Base-by-base conservation (phyloP, 768 basidiomycete species). In the Leccinum olivaceopallidum region DNA sequence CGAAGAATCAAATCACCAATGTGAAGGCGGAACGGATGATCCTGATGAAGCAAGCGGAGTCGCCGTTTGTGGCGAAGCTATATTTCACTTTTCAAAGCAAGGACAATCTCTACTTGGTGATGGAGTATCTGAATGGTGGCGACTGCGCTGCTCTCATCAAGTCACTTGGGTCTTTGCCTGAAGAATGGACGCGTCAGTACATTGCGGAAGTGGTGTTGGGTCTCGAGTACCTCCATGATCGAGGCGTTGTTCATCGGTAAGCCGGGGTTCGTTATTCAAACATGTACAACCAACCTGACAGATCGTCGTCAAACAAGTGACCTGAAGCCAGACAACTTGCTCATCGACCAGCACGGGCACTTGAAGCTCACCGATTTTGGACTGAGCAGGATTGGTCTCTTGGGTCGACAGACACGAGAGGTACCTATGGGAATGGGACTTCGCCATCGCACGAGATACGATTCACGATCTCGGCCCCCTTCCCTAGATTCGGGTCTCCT, bases 21-120 rank as follows among this genome's bases (percentile, higher is more conserved):
- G 97, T 99, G 75, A 98, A 98, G 78, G 97, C 97, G 2, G 97
- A 99, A 79, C 85, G 97, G 59, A 98, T 97, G 88, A 99, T 99
- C 69, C 83, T 99, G 66, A 99, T 99, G 97, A 95, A 95, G 73
- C 96, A 98, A 75, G 92, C 96, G 2, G 95, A 97, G 75, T 97
- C 95, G 9, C 96, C 97, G 16, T 96, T 98, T 70, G 97, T 98
- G 54, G 94, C 94, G 53, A 97, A 97, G 76, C 80, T 99, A 36
- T 99, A 90, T 79, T 99, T 95, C 77, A 98, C 97, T 18, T 99
- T 99, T 80, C 97, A 98, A 77, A 96, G 92, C 85, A 98, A 96
- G 80, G 97, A 99, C 28, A 98, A 98, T 72, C 77, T 98, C 59
- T 99, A 98, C 75, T 84, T 99, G 55, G 97, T 99, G 55, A 99